phyloP scores from a whole-genome alignment of 75 land plant genomes.

The Isoetes taiwanensis region DNA sequence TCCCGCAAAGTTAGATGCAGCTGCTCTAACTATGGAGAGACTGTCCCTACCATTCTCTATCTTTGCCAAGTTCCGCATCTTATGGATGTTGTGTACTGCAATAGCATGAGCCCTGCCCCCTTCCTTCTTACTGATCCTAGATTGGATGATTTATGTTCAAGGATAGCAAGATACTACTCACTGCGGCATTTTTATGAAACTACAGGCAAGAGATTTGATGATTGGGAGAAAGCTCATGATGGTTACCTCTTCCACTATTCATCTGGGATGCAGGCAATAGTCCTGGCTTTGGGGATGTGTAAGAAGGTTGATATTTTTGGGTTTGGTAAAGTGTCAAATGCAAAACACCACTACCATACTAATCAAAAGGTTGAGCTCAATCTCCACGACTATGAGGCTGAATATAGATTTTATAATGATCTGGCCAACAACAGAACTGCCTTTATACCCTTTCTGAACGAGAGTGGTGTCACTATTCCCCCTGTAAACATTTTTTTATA shows the following conservation, averaged over 20 bases:
- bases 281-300: neutral
- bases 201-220: conserved; percentile 34
- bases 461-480: neutral
- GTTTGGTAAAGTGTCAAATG: neutral
- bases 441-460: neutral
- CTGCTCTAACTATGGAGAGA: conserved; percentile 60
- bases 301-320: neutral
- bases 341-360: neutral
- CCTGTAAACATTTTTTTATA: neutral
- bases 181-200: conserved; percentile 44
- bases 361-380: neutral
- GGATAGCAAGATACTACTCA: conserved; percentile 82
- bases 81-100: conserved; percentile 52
- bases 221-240: conserved; percentile 54
- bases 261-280: too few species aligned
- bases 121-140: conserved; percentile 63
- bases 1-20: conserved; percentile 37
- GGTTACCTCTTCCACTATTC: too few species aligned
- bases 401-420: neutral
- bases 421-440: neutral
- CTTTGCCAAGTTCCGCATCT: conserved; percentile 73
- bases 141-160: conserved; percentile 50
- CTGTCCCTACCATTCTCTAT: conserved; percentile 65
- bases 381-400: neutral
- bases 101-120: conserved; percentile 31